A percentile compares a stretch with the other conserved stretches of the same genome.
Conservation (phyloP, 495 filamentous ascomycete genomes). For the Penicillium maclennaniae region DNA sequence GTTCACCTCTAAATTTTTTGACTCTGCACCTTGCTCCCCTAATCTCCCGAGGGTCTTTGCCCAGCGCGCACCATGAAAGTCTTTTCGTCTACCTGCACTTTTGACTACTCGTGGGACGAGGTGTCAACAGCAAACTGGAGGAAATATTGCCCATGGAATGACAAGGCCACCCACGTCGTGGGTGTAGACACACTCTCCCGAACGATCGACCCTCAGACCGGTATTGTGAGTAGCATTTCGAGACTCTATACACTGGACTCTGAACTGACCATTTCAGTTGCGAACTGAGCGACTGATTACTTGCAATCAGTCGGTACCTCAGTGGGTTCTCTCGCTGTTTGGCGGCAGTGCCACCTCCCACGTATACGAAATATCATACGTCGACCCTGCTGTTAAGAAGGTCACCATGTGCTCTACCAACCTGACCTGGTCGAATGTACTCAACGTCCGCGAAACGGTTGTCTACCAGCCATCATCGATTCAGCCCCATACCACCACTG, state of each 20-base stretch:
- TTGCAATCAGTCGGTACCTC: slow-evolving; percentile 82
- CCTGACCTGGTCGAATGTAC: slow-evolving; percentile 81
- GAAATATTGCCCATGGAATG: slow-evolving; percentile 98
- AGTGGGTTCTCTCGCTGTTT: slow-evolving; percentile 77
- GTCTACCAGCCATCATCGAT: slow-evolving; percentile 64
- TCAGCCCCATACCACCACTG: slow-evolving; percentile 56
- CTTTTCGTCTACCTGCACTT: slow-evolving; percentile 81
- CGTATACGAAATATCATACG: slow-evolving; percentile 93
- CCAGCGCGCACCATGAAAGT: slow-evolving; percentile 69
- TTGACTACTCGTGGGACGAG: slow-evolving; percentile 97
- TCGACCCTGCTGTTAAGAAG: slow-evolving; percentile 73
- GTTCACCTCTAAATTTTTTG: background rate
- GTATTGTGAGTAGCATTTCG: slow-evolving; percentile 59
- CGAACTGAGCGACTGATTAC: slow-evolving; percentile 97
- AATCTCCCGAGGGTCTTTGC: slow-evolving; percentile 1
- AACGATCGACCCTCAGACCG: slow-evolving; percentile 71
- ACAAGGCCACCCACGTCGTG: slow-evolving; percentile 88
- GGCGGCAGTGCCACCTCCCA: slow-evolving; percentile 70
- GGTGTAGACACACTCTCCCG: slow-evolving; percentile 90
- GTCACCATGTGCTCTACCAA: slow-evolving; percentile 94
- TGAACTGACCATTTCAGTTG: slow-evolving; percentile 49
- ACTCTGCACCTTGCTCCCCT: background rate
- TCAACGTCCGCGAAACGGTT: slow-evolving; percentile 87
- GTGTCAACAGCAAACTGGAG: slow-evolving; percentile 99
- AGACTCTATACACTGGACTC: background rate